Conservation (phyloP, 192 early-diverging fungal genomes). For the Dissophora globulifera region DNA sequence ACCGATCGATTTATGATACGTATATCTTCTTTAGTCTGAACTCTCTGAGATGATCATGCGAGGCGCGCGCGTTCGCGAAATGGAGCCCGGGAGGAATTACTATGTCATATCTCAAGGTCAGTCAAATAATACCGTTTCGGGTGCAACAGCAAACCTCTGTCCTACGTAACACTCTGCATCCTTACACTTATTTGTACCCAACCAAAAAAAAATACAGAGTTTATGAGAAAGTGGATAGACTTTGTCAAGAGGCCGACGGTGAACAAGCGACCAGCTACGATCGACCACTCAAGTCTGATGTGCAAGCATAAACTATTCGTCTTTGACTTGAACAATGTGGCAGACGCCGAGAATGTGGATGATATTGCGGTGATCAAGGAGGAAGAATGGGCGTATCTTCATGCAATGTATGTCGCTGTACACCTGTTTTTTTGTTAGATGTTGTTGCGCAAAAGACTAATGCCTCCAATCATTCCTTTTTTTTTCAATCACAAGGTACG, state of each 20-base stretch:
- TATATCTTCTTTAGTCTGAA: constrained; percentile 2
- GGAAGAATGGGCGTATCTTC: constrained; percentile 21
- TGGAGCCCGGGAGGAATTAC: constrained; percentile 7
- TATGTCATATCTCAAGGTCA: constrained; percentile 23
- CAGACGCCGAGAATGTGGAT: constrained; percentile 9
- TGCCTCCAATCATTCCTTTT: no score
- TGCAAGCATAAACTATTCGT: constrained; percentile 25
- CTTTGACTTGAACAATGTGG: constrained; percentile 15
- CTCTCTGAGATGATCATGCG: constrained; percentile 5
- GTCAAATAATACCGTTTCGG: no score
- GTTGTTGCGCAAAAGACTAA: no score
- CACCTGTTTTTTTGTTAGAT: background rate
- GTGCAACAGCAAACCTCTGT: no score
- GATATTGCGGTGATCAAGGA: constrained; percentile 12
- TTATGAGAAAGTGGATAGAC: constrained; percentile 28
- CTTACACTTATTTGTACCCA: no score
- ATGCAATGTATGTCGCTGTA: constrained; percentile 14
- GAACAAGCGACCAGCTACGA: constrained; percentile 4
- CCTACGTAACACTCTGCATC: no score
- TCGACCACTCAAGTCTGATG: constrained; percentile 17
- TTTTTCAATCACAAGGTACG: no score
- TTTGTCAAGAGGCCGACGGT: constrained; percentile 19
- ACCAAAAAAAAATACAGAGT: background rate
- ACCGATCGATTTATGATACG: background rate
- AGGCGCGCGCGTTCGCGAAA: constrained; percentile 2